These are phyloP conservation scores for Triangularia setosa DNA, from an alignment of 2,329 filamentous ascomycete genomes.

Conservation along the genomic window DNA sequence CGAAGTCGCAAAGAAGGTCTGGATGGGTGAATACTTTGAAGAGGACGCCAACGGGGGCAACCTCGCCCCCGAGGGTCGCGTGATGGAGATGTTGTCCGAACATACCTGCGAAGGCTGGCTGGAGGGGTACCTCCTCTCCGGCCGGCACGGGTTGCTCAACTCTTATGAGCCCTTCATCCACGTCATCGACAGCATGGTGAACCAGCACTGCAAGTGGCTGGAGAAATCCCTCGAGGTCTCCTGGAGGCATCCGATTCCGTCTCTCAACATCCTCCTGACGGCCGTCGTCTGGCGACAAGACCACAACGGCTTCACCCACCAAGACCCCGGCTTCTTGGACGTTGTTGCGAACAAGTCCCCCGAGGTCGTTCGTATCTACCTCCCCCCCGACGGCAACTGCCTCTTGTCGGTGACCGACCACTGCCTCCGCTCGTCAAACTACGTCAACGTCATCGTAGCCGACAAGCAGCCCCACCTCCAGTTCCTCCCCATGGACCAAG, in stretches of 20 bases:
- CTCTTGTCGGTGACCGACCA: constrained; percentile 73
- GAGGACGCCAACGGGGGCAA: constrained; percentile 74
- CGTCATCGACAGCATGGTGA: constrained; percentile 81
- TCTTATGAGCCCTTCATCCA: constrained; percentile 82
- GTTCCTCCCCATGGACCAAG: constrained; percentile 69
- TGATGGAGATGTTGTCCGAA: constrained; percentile 83
- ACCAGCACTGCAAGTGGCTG: constrained; percentile 82
- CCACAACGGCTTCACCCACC: constrained; percentile 80
- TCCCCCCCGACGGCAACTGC: constrained; percentile 76
- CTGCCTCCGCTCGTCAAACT: constrained; percentile 69
- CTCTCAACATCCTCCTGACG: constrained; percentile 75
- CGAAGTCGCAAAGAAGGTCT: constrained; percentile 72
- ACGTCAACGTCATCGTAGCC: constrained; percentile 76
- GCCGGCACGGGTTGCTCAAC: constrained; percentile 72
- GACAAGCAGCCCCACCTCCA: constrained; percentile 79
- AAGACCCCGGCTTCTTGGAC: constrained; percentile 76
- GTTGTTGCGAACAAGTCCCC: constrained; percentile 77
- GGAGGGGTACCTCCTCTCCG: constrained; percentile 72
- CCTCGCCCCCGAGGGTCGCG: constrained; percentile 61
- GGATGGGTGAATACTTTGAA: constrained; percentile 74
- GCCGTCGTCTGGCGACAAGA: constrained; percentile 79
- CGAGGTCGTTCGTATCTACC: constrained; percentile 75
- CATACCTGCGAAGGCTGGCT: constrained; percentile 78
- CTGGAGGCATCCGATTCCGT: constrained; percentile 70
- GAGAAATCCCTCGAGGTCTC: constrained; percentile 77